Conservation (phyloP, 306 rosid genomes). For the Vachellia pachyceras region DNA sequence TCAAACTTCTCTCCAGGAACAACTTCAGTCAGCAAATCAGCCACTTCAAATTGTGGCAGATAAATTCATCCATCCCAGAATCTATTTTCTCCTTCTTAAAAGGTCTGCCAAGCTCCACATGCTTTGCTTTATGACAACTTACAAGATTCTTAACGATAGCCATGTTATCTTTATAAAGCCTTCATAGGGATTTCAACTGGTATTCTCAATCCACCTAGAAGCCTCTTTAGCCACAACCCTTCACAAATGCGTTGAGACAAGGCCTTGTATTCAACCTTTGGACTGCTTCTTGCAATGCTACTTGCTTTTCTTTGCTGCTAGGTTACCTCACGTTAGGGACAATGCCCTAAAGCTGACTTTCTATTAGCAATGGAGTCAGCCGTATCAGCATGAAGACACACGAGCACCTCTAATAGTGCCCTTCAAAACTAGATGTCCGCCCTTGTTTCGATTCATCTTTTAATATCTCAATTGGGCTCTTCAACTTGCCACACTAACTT, state of each 20-base stretch:
- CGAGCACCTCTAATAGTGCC: background rate
- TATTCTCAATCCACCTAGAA: background rate
- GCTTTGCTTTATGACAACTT: background rate
- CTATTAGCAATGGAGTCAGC: background rate
- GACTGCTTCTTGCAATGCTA: background rate
- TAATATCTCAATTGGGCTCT: background rate
- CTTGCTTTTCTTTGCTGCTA: background rate
- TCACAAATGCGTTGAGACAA: background rate
- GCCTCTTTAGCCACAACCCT: background rate
- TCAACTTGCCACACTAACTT: background rate
- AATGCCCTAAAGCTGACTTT: background rate
- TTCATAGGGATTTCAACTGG: background rate
- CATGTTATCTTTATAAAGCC: background rate
- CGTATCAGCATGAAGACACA: background rate
- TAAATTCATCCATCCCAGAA: background rate
- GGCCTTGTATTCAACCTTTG: background rate
- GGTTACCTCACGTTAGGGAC: background rate
- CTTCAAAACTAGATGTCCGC: background rate
- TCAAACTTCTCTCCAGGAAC: background rate
- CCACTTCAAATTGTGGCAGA: background rate
- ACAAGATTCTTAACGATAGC: background rate
- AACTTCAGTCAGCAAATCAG: background rate
- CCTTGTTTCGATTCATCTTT: background rate
- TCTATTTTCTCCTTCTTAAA: background rate
- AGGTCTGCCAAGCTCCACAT: background rate